phyloP scores from a whole-genome alignment of 2,329 filamentous ascomycete species.

The Colletotrichum karsti region DNA sequence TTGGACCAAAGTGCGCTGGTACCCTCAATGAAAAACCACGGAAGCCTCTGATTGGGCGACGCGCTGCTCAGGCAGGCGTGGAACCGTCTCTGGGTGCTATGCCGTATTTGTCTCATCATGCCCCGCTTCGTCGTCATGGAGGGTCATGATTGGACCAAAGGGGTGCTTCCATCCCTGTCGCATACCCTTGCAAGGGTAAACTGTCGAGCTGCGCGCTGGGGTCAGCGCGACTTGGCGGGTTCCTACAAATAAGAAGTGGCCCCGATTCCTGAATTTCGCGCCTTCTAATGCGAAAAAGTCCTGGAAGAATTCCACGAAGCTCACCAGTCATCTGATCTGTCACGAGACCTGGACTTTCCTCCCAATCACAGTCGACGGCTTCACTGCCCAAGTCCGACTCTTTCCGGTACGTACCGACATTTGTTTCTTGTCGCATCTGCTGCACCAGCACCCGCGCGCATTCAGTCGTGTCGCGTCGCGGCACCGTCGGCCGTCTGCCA shows the following conservation, averaged over 20 bases:
- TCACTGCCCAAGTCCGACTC: background rate
- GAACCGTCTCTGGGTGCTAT: constrained; percentile 17
- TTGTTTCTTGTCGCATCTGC: constrained; percentile 16
- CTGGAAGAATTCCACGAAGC: constrained; percentile 27
- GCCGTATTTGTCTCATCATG: constrained; percentile 25
- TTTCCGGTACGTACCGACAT: constrained; percentile 26
- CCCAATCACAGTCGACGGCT: background rate
- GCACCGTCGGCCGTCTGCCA: background rate
- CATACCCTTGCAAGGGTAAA: constrained; percentile 18
- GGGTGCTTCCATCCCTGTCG: constrained; percentile 9
- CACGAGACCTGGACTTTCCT: constrained; percentile 20
- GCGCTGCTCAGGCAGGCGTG: constrained; percentile 11
- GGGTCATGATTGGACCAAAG: background rate
- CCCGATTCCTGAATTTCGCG: constrained; percentile 48
- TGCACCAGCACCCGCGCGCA: background rate
- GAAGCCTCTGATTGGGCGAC: constrained; percentile 4
- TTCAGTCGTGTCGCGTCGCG: background rate
- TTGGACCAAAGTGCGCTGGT: constrained; percentile 4
- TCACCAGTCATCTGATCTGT: constrained; percentile 28
- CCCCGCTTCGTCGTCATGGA: background rate
- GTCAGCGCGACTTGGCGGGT: constrained; percentile 32
- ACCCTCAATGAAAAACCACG: background rate
- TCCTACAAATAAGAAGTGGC: constrained; percentile 54
- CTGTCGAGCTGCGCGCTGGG: constrained; percentile 19
- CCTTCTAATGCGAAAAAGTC: constrained; percentile 28